Conservation (phyloP, 2,329 filamentous ascomycete species). For the Beauveria sp. region DNA sequence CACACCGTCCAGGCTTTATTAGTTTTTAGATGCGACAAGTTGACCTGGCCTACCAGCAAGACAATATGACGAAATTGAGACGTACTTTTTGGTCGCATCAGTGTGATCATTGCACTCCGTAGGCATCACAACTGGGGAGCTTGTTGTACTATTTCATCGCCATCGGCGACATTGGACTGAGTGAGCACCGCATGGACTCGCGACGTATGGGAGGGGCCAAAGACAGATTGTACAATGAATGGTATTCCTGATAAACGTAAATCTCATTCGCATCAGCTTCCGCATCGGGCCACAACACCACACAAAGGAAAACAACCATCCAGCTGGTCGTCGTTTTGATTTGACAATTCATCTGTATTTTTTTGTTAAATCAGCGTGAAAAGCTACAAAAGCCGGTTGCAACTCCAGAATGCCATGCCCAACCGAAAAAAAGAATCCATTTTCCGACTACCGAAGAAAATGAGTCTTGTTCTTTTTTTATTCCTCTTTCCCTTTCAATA, state of each 20-base stretch:
- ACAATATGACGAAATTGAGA: constrained; percentile 3
- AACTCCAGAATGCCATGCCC: constrained; percentile 41
- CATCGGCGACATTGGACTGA: background rate
- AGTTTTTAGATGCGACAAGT: background rate
- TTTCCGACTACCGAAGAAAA: constrained; percentile 28
- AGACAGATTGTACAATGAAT: background rate
- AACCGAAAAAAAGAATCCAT: constrained; percentile 28
- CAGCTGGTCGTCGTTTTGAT: background rate
- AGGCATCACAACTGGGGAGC: background rate
- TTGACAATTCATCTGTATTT: constrained; percentile 11
- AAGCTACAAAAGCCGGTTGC: constrained; percentile 39
- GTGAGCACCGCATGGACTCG: no score
- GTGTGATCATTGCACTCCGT: background rate
- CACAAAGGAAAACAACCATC: background rate
- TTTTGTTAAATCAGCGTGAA: constrained; percentile 27
- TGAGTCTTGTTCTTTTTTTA: constrained; percentile 3
- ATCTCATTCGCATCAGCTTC: background rate
- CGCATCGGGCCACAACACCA: background rate
- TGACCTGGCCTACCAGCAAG: background rate
- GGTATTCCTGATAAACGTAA: background rate
- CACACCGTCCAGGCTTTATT: background rate
- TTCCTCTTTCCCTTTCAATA: constrained; percentile 2
- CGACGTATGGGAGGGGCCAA: no score
- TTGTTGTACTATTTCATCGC: no score
- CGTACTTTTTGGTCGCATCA: background rate